Conservation (phyloP, 2,329 filamentous ascomycete genomes). For the Phaeosphaeriaceae sp. region DNA sequence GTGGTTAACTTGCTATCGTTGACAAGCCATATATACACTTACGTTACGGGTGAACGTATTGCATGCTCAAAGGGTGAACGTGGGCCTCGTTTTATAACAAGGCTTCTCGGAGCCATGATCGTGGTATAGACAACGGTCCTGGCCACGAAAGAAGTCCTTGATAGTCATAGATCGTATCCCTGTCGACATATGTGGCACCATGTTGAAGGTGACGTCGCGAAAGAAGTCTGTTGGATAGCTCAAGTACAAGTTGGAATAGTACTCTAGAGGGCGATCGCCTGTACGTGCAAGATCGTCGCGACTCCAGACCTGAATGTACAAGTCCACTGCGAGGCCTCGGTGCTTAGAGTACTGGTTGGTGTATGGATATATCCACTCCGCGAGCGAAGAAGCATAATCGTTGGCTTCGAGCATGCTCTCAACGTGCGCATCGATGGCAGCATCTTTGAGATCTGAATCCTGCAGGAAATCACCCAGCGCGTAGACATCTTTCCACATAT, state of each 20-base stretch:
- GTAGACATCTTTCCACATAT: background rate
- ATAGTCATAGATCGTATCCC: background rate
- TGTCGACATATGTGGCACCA: background rate
- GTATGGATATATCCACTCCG: background rate
- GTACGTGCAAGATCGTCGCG: background rate
- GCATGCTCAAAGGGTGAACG: background rate
- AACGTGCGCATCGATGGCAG: background rate
- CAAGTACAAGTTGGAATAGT: no score
- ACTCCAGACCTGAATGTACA: background rate
- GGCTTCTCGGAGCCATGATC: constrained; percentile 9
- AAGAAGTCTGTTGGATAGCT: background rate
- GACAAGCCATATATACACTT: background rate
- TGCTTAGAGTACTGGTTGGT: background rate
- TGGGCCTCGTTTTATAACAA: constrained; percentile 10
- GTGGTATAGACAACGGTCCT: constrained; percentile 8
- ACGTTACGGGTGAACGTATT: background rate
- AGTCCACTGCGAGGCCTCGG: background rate
- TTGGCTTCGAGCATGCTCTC: background rate
- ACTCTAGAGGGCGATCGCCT: background rate
- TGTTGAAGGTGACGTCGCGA: background rate
- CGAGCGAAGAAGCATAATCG: background rate
- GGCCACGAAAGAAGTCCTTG: background rate
- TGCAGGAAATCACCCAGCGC: background rate
- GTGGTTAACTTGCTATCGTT: background rate
- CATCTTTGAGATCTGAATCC: background rate